phyloP scores from a whole-genome alignment of 345 rosid species.

The Populus tremula region DNA sequence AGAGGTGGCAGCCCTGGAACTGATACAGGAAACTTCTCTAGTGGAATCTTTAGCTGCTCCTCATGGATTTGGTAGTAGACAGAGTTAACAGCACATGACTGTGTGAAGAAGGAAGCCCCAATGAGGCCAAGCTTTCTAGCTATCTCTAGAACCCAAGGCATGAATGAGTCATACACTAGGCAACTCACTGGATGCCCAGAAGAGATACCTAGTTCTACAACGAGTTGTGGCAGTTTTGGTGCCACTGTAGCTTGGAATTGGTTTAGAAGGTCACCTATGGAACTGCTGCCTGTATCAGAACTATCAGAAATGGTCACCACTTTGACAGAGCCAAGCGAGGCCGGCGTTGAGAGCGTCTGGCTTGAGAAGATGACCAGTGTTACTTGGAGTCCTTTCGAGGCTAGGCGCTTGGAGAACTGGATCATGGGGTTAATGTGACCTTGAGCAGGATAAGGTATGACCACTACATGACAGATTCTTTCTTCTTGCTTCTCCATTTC shows the following conservation, averaged over 20 bases:
- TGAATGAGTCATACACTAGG: constrained; percentile 44
- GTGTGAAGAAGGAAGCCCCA: constrained; percentile 33
- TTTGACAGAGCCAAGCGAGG: constrained; percentile 23
- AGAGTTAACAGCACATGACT: constrained; percentile 25
- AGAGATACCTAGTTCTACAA: constrained; percentile 11
- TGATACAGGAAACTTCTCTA: constrained; percentile 12
- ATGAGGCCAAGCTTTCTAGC: constrained; percentile 18
- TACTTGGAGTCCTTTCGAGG: constrained; percentile 45
- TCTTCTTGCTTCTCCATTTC: constrained; percentile 2
- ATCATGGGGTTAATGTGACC: constrained; percentile 62
- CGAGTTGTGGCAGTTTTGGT: constrained; percentile 25
- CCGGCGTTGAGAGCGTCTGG: constrained; percentile 9
- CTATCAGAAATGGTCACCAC: constrained; percentile 33
- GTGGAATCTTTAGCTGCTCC: constrained; percentile 25
- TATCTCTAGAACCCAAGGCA: constrained; percentile 45
- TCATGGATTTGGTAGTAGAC: constrained; percentile 19
- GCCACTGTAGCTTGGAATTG: constrained; percentile 24
- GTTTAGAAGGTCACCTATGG: neutral
- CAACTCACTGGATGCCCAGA: neutral
- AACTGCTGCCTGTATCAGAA: constrained; percentile 13
- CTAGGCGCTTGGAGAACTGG: constrained; percentile 57
- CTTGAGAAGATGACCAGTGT: constrained; percentile 33
- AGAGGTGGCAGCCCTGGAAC: constrained; percentile 37
- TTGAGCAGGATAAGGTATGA: constrained; percentile 43
- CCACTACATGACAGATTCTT: constrained; percentile 30